phyloP scores from a whole-genome alignment of 78 protist genomes.

The Dictyostelium intermedium region DNA sequence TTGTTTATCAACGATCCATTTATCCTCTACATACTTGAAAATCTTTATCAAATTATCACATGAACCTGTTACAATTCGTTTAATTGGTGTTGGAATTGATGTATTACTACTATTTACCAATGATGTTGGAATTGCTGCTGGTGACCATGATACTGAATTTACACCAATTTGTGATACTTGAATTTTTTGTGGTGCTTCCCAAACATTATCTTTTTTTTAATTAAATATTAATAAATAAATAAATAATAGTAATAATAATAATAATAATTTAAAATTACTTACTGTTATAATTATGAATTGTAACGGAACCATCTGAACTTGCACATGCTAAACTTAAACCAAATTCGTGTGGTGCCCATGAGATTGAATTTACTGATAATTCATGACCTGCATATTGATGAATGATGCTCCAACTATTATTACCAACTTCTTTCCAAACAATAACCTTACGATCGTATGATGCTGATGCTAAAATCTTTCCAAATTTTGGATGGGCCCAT shows the following conservation, averaged over 20 bases:
- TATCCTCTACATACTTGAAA: constrained; percentile 84
- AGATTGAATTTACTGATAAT: constrained; percentile 90
- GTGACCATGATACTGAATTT: constrained; percentile 95
- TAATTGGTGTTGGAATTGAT: constrained; percentile 43
- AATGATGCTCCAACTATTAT: constrained; percentile 74
- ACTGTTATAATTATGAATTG: constrained; percentile 82
- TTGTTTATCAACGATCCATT: constrained; percentile 57
- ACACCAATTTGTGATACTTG: constrained; percentile 83
- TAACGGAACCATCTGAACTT: constrained; percentile 90
- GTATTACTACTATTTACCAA: constrained; percentile 20
- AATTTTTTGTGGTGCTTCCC: constrained; percentile 85
- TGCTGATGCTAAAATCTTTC: constrained; percentile 96
- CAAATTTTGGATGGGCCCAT: constrained; percentile 99
- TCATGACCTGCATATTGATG: constrained; percentile 87
- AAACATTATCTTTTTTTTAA: constrained; percentile 13
- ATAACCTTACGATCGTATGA: constrained; percentile 96
- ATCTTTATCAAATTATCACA: constrained; percentile 94
- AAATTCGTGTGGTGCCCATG: constrained; percentile 95
- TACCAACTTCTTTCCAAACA: constrained; percentile 93
- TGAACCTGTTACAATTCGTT: constrained; percentile 94
- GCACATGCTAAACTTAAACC: constrained; percentile 91
- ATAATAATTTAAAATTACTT: no score
- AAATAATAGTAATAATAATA: no score
- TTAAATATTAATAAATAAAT: background rate
- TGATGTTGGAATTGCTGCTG: constrained; percentile 72